Evolutionary conservation across 2,329 filamentous ascomycete genomes (phyloP).

Genomic region (Fusarium abutilonis): DNA sequence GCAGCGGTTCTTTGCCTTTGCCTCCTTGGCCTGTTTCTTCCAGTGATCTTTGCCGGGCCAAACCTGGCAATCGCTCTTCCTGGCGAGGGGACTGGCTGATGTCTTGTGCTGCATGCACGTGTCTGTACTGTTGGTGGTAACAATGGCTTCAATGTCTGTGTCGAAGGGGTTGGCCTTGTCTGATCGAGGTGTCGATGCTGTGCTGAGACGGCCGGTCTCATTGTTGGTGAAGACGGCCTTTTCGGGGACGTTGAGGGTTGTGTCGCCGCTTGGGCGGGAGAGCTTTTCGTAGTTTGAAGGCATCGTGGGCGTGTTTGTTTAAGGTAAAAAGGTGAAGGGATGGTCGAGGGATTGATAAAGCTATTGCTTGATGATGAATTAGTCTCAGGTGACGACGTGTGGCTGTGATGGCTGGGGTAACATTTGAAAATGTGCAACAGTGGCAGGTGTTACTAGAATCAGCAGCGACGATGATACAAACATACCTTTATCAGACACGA

Average conservation of each 20-base stretch:
- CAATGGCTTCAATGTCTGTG: constrained; percentile 65
- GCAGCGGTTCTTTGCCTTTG: constrained; percentile 62
- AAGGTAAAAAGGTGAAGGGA: neutral
- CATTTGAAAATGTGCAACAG: constrained; percentile 17
- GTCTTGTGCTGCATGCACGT: constrained; percentile 48
- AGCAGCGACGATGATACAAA: constrained; percentile 27
- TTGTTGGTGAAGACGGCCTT: constrained; percentile 45
- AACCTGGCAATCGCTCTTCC: constrained; percentile 62
- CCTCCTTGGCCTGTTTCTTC: constrained; percentile 67
- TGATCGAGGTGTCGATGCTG: constrained; percentile 58
- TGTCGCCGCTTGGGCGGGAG: constrained; percentile 38
- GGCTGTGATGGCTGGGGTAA: constrained; percentile 20
- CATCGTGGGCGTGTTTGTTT: constrained; percentile 33
- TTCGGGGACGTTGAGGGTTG: constrained; percentile 44
- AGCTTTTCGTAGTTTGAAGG: constrained; percentile 45
- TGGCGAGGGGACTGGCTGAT: constrained; percentile 41
- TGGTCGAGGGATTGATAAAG: constrained; percentile 3
- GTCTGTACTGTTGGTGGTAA: constrained; percentile 47
- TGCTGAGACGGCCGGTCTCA: constrained; percentile 47
- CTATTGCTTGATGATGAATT: constrained; percentile 15
- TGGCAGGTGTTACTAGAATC: constrained; percentile 18
- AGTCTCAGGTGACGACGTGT: constrained; percentile 31
- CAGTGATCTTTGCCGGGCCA: constrained; percentile 70
- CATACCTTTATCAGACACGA: constrained; percentile 22
- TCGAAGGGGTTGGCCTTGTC: constrained; percentile 64